These are phyloP conservation scores for Yamadazyma trypodendri DNA, from an alignment of 1,139 yeast species.

Conservation along the genomic window DNA sequence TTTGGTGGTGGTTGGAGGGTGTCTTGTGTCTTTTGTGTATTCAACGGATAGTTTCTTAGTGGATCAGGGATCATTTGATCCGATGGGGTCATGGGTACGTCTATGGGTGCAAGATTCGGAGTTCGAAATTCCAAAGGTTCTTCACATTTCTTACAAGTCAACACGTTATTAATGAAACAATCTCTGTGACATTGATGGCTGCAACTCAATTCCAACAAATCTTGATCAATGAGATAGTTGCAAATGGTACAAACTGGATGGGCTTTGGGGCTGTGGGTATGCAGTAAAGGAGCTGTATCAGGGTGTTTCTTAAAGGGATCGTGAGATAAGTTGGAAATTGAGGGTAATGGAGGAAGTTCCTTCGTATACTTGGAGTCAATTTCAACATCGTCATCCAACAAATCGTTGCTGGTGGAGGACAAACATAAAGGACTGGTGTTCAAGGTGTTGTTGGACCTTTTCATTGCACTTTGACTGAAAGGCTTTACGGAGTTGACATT, in stretches of 20 bases:
- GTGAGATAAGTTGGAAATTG: constrained; percentile 4
- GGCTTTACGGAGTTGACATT: no score
- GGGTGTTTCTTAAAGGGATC: no score
- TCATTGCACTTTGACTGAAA: constrained; percentile 8
- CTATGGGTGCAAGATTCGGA: constrained; percentile 15
- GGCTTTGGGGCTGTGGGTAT: constrained; percentile 3
- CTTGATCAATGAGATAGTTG: constrained; percentile 27
- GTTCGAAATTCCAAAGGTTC: constrained; percentile 9
- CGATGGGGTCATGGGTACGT: constrained; percentile 24
- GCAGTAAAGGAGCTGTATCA: no score
- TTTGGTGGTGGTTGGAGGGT: constrained; percentile 1
- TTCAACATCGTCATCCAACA: background rate
- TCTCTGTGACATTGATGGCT: constrained; percentile 30
- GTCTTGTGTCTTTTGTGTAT: background rate
- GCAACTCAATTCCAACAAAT: constrained; percentile 26
- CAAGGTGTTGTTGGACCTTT: constrained; percentile 10
- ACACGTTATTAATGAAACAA: constrained; percentile 22
- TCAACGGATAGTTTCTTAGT: constrained; percentile 14
- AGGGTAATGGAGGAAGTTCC: constrained; percentile 4
- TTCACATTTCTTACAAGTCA: constrained; percentile 19
- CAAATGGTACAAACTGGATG: constrained; percentile 27
- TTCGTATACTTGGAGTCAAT: background rate
- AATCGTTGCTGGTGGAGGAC: constrained; percentile 10
- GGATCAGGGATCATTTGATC: constrained; percentile 28
- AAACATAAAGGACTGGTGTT: constrained; percentile 16